phyloP scores from a whole-genome alignment of 225 moss, liverwort and hornwort species.

The Pseudoscleropodium purum region DNA sequence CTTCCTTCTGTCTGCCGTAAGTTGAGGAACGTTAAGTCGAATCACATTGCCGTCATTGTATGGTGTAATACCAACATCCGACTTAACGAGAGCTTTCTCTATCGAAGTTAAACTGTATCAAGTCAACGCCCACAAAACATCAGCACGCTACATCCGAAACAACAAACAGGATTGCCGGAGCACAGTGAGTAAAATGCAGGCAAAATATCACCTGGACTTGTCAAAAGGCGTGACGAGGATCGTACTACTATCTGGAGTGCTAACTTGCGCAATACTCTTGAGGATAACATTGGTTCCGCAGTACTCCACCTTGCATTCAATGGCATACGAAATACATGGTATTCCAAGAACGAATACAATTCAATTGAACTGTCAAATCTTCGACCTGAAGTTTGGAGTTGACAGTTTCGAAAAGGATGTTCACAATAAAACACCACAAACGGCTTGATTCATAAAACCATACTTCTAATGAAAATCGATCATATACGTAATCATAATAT shows the following conservation, averaged over 20 bases:
- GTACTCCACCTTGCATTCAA: slow-evolving; percentile 73
- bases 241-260: slow-evolving; percentile 88
- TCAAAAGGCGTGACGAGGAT: slow-evolving; percentile 87
- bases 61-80: slow-evolving; percentile 82
- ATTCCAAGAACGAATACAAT: neutral
- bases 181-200: neutral
- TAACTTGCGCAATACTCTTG: slow-evolving; percentile 92
- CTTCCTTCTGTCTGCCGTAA: slow-evolving; percentile 86
- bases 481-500: neutral
- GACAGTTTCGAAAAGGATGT: neutral
- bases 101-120: slow-evolving; percentile 58
- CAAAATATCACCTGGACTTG: slow-evolving; percentile 64
- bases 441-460: neutral
- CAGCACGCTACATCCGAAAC: neutral
- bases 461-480: neutral
- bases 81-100: slow-evolving; percentile 88
- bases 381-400: neutral
- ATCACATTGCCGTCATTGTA: slow-evolving; percentile 86
- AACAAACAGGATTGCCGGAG: neutral
- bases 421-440: neutral
- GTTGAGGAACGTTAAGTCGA: slow-evolving; percentile 83
- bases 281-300: slow-evolving; percentile 75
- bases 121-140: neutral
- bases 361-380: neutral
- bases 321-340: neutral